phyloP scores from a whole-genome alignment of 257 asterid species.

The Solanum gandarillasii region DNA sequence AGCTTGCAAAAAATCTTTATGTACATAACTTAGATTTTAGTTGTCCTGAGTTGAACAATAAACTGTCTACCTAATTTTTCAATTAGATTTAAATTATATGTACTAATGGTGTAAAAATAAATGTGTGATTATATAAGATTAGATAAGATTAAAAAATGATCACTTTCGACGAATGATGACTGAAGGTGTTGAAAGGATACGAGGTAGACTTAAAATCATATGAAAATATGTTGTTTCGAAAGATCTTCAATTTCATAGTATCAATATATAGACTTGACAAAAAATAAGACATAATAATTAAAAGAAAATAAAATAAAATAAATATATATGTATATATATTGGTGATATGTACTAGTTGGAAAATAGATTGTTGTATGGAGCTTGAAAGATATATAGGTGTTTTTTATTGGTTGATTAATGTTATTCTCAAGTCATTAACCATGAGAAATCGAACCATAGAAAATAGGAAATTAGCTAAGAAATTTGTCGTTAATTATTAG shows the following conservation, averaged over 20 bases:
- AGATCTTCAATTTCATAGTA: neutral
- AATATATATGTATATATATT: no score
- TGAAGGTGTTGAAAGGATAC: neutral
- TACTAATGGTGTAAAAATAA: neutral
- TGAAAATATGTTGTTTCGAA: fast-evolving
- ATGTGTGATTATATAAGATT: neutral
- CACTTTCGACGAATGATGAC: neutral
- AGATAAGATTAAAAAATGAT: neutral
- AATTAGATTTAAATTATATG: neutral
- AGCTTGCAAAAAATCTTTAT: neutral
- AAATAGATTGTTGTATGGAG: no score
- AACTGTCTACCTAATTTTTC: neutral
- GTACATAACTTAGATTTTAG: neutral
- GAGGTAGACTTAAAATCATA: neutral
- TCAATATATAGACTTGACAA: neutral
- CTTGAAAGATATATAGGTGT: no score
- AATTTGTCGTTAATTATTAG: no score
- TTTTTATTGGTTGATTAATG: no score
- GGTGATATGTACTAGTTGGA: neutral
- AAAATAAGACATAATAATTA: no score
- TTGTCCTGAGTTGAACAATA: neutral
- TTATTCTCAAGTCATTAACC: no score
- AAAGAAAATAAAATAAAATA: no score
- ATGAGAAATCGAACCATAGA: no score
- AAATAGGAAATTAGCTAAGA: no score